A percentile compares a stretch with the other conserved stretches of the same genome.
These are phyloP conservation scores for Neurospora pannonica DNA, from an alignment of 495 filamentous ascomycete genomes.

Conservation along the genomic window DNA sequence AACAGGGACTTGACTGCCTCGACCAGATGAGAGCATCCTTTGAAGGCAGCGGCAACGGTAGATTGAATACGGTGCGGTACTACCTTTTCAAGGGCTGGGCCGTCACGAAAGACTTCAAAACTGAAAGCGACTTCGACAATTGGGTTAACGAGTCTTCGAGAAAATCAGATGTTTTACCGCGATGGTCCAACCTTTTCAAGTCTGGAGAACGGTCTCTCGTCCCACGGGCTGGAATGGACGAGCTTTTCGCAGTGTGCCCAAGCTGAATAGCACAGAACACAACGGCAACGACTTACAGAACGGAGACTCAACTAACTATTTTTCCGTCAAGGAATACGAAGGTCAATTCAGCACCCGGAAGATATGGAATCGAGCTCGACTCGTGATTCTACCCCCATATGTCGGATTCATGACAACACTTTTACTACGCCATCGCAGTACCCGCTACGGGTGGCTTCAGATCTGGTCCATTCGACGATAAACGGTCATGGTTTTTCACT, in stretches of 20 bases:
- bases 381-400: not conserved
- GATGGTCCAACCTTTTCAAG: not conserved
- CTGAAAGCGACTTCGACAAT: not conserved
- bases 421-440: not conserved
- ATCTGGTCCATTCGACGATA: not conserved
- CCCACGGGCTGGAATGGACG: not conserved
- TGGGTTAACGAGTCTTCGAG: not conserved
- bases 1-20: not conserved
- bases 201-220: not conserved
- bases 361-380: not conserved
- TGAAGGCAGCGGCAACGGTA: not conserved
- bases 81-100: not conserved
- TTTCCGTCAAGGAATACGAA: not conserved
- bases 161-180: not conserved
- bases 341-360: not conserved
- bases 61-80: not conserved
- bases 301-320: not conserved
- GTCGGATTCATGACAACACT: not conserved
- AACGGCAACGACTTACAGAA: not conserved
- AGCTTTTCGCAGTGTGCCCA: not conserved
- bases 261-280: not conserved
- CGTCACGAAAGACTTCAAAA: not conserved
- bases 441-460: not conserved
- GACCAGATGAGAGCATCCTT: not conserved
- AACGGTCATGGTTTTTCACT: rapidly evolving